A percentile compares a stretch with the other conserved stretches of the same genome.
Conservation (phyloP, 768 basidiomycete species). For the Suillus subluteus region DNA sequence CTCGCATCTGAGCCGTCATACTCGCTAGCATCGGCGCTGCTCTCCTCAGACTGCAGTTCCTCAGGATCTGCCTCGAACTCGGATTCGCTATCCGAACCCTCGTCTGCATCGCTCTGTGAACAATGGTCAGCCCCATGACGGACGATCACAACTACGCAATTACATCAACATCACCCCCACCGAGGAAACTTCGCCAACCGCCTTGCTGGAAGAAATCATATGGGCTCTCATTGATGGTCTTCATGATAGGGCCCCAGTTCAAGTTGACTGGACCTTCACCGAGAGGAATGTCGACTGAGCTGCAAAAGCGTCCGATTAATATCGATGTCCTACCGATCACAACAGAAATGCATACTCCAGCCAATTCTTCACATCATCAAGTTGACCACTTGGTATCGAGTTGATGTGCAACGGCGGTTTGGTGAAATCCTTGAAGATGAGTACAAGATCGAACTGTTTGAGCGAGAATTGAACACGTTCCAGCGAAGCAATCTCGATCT, state of each 20-base stretch:
- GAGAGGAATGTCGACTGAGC: constrained; percentile 96
- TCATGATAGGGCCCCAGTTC: constrained; percentile 99
- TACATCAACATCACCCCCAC: constrained; percentile 71
- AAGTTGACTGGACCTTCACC: constrained; percentile 96
- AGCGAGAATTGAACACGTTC: constrained; percentile 96
- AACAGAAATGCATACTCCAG: constrained; percentile 71
- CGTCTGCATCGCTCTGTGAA: constrained; percentile 60
- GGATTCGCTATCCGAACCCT: constrained; percentile 67
- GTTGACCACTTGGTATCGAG: constrained; percentile 85
- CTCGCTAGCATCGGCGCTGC: constrained; percentile 57
- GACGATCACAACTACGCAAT: constrained; percentile 25
- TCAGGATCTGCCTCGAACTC: constrained; percentile 61
- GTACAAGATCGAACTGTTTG: constrained; percentile 97
- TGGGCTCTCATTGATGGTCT: constrained; percentile 95
- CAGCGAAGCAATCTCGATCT: constrained; percentile 95
- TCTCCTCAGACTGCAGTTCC: constrained; percentile 44
- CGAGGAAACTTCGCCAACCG: constrained; percentile 93
- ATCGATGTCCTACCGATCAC: neutral
- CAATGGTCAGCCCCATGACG: constrained; percentile 39
- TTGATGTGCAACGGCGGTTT: constrained; percentile 94
- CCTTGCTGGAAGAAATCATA: constrained; percentile 94
- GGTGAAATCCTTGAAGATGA: constrained; percentile 96
- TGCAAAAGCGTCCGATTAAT: constrained; percentile 34
- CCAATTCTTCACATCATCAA: constrained; percentile 99
- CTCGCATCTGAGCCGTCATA: constrained; percentile 57